These are phyloP conservation scores for Candida takata DNA, from an alignment of 805 yeast genomes.

Conservation along the genomic window DNA sequence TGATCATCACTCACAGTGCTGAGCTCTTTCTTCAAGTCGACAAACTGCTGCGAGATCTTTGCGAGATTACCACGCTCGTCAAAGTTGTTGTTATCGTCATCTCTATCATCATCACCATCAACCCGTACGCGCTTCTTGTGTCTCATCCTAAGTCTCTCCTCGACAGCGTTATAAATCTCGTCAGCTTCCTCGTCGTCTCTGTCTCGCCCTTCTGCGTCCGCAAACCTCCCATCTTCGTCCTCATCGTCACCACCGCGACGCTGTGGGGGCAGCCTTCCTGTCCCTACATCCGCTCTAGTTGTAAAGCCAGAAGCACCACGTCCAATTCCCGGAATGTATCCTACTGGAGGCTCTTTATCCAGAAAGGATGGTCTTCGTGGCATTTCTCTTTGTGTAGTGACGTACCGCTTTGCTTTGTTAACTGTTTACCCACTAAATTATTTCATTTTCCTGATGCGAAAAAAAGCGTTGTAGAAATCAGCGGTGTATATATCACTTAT, in stretches of 20 bases:
- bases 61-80: constrained; percentile 7
- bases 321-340: constrained; percentile 88
- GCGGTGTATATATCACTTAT: no score
- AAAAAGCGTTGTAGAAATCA: no score
- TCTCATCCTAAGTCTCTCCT: constrained; percentile 37
- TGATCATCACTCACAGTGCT: constrained; percentile 54
- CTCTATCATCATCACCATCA: constrained; percentile 25
- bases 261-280: constrained; percentile 29
- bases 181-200: constrained; percentile 78
- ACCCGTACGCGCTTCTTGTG: constrained; percentile 18
- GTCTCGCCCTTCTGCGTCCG: constrained; percentile 27
- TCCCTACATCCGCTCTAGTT: constrained; percentile 71
- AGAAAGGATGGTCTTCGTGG: constrained; percentile 38
- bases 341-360: constrained; percentile 81
- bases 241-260: constrained; percentile 19
- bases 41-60: constrained; percentile 46
- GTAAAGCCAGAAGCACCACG: constrained; percentile 94
- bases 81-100: constrained; percentile 10
- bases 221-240: constrained; percentile 12
- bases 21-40: constrained; percentile 60
- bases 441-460: no score
- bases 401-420: no score
- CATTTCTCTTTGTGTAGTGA: not conserved
- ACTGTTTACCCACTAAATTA: no score
- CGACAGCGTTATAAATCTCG: constrained; percentile 58